A percentile compares a stretch with the other conserved stretches of the same genome.
Evolutionary conservation across 345 rosid species (phyloP).

Genomic region (Salix viminalis): DNA sequence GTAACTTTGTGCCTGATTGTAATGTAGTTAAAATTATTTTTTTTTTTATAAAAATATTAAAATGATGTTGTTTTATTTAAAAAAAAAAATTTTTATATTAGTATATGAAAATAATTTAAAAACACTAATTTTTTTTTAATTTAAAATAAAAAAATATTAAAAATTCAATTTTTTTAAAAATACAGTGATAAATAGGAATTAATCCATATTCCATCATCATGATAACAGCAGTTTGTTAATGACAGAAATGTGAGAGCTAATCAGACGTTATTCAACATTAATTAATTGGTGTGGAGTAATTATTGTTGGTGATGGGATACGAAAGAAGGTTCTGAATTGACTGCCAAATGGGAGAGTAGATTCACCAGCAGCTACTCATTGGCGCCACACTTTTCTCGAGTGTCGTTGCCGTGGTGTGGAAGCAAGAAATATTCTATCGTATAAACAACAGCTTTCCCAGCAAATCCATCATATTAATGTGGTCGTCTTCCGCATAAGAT

Average conservation of each 20-base stretch:
- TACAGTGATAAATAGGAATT: too few species aligned
- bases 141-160: too few species aligned
- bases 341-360: background rate
- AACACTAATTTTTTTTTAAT: too few species aligned
- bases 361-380: background rate
- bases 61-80: too few species aligned
- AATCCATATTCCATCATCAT: background rate
- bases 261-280: background rate
- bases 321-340: background rate
- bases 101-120: too few species aligned
- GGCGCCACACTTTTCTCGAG: background rate
- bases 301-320: background rate
- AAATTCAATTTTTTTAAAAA: too few species aligned
- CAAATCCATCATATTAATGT: background rate
- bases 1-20: background rate
- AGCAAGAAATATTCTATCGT: background rate
- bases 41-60: too few species aligned
- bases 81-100: too few species aligned
- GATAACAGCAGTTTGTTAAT: background rate
- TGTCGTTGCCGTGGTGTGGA: background rate
- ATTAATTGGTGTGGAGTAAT: background rate
- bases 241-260: constrained; percentile 14
- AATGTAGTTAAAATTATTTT: too few species aligned
- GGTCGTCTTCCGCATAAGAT: too few species aligned
- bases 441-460: background rate